phyloP scores from a whole-genome alignment of 768 basidiomycete species.

The Coprinopsis marcescibilis region DNA sequence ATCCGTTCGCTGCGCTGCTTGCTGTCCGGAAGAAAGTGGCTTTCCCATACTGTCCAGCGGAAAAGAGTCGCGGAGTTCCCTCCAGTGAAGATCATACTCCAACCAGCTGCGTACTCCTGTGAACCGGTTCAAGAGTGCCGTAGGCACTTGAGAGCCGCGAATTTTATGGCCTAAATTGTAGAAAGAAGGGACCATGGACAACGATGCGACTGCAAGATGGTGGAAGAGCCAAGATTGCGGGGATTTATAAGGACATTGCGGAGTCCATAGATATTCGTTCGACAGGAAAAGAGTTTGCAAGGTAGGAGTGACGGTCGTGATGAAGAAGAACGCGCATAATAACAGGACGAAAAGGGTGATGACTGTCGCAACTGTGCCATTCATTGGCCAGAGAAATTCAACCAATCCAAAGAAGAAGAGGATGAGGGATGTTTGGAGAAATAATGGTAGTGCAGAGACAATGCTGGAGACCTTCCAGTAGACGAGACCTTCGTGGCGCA shows the following conservation, averaged over 20 bases:
- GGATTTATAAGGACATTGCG: slow-evolving; percentile 24
- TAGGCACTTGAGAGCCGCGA: neutral
- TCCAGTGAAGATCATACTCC: neutral
- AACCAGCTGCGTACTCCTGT: neutral
- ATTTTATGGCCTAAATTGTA: neutral
- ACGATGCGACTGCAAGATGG: slow-evolving; percentile 5
- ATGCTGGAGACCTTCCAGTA: slow-evolving; percentile 25
- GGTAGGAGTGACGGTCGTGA: slow-evolving; percentile 21
- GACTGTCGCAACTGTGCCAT: slow-evolving; percentile 15
- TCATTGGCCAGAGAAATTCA: slow-evolving; percentile 22
- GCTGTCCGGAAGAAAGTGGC: neutral
- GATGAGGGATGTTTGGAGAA: slow-evolving; percentile 25
- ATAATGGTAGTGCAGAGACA: slow-evolving; percentile 21
- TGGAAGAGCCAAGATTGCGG: slow-evolving; percentile 22
- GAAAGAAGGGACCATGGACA: neutral
- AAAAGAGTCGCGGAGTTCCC: neutral
- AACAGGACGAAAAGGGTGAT: slow-evolving; percentile 17
- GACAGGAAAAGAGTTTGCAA: slow-evolving; percentile 13
- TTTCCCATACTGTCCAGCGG: neutral
- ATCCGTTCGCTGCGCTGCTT: neutral
- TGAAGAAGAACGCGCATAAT: slow-evolving; percentile 15
- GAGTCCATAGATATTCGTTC: neutral
- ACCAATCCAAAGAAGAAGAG: slow-evolving; percentile 26
- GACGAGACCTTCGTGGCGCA: slow-evolving; percentile 24
- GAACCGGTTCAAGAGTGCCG: neutral